Evolutionary conservation across 2,329 filamentous ascomycete species (phyloP), one percentile per base, ranked within the genome.

Genomic region (Fusarium sarcochroum): DNA sequence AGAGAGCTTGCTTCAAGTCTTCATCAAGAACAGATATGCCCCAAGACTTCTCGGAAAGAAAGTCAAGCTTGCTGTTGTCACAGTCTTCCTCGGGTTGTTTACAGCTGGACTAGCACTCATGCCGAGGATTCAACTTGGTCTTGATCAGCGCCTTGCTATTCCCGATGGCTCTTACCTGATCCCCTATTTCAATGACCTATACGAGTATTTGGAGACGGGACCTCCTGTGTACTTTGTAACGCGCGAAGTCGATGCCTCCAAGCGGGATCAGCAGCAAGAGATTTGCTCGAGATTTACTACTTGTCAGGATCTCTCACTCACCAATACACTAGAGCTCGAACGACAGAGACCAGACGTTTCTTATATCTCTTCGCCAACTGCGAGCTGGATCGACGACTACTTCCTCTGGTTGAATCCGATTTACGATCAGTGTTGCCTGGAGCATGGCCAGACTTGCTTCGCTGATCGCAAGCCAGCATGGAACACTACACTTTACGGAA

Each of bases 201-300:
- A 98, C 77, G 89, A 90, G 62, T 99, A 99, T 77, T 91, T 98
- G 73, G 92, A 94, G 63, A 90, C 90, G 17, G 97, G 96, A 0
- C 95, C 96, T 48, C 96, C 96, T 0, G 94, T 99, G 9, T 99
- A 98, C 79, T 99, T 99, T 78, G 93, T 99, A 45, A 93, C 94
- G 4, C 89, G 90, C 20, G 87, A 91, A 48, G 84, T 96, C 44
- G 96, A 98, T 72, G 86, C 90, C 17, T 97, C 95, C 0, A 81
- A 92, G 63, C 87, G 93, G 32, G 76, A 82, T 34, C 88, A 93
- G 63, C 97, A 99, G 78, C 91, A 92, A 76, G 89, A 97, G 66
- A 85, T 99, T 6, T 99, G 96, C 79, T 94, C 93, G 34, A 89
- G 94, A 15, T 98, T 97, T 77, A 94, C 93, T 0, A 93, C 94